Base-by-base conservation (phyloP, 768 basidiomycete genomes). In the Lactarius vividus region DNA sequence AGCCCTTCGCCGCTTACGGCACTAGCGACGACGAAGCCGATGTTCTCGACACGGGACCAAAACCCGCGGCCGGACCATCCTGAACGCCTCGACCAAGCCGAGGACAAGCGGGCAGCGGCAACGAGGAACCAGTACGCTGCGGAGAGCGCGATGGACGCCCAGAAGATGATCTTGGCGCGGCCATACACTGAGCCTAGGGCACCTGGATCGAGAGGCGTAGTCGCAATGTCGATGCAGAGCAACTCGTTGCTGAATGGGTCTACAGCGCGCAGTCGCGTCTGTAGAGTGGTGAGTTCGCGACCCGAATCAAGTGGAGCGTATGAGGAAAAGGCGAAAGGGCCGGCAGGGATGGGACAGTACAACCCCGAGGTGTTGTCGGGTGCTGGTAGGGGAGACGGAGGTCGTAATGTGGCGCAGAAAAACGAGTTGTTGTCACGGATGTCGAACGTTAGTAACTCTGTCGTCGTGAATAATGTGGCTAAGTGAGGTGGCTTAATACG, bases 1-100 rank as follows among this genome's bases (percentile, higher is more conserved):
- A 98, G 81, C 42, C 91, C 84, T 74, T 96, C 94, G 6, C 96
- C 97, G 62, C 94, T 95, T 70, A 96, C 85, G 0, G 95, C 94
- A 77, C 95, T 96, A 23, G 94, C 91, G 46, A 96, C 78, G 71
- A 98, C 88, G 71, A 93, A 93, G 7, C 95, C 92, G 9, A 86
- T 87, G 76, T 91, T 91, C 73, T 95, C 89, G 16, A 91, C 80
- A 72, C 88, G 83, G 54, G 85, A 77, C 88, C 91, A 87, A 61
- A 88, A 65, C 33, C 88, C 84, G 39, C 81, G 78, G 49, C 84
- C 84, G 35, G 84, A 80, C 72, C 88, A 79, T 49, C 84, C 78
- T 61, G 78, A 77, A 40, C 89, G 90, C 67, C 93, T 82, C 39
- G 87, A 83, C 92, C 92, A 95, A 0, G 96, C 94, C 10, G 94